Percentiles rank a stretch among this genome's conserved stretches.
Evolutionary conservation across 352 stramenopile species (phyloP).

Genomic region (Pythium rhizo-oryzae): DNA sequence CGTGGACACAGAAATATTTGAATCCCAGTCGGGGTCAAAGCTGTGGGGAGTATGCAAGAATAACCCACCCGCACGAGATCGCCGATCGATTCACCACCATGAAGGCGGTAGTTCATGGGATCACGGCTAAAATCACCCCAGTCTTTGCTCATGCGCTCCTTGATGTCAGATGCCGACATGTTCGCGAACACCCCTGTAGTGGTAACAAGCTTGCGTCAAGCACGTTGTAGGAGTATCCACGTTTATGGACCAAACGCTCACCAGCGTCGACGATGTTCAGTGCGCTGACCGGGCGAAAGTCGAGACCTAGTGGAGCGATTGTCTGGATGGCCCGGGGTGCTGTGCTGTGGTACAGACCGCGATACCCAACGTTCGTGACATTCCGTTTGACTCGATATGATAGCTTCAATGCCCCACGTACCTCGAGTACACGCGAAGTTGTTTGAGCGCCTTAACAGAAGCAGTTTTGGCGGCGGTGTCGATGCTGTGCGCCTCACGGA

Average conservation of each 20-base stretch:
- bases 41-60: background rate
- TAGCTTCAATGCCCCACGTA: constrained; percentile 5
- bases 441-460: constrained; percentile 18
- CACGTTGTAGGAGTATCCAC: background rate
- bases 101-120: constrained; percentile 50
- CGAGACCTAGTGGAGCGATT: constrained; percentile 38
- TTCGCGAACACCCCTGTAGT: constrained; percentile 41
- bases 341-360: constrained; percentile 26
- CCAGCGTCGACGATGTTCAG: constrained; percentile 48
- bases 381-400: too few species aligned
- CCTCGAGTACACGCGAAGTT: constrained; percentile 45
- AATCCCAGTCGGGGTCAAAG: background rate
- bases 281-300: constrained; percentile 47
- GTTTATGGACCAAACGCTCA: constrained; percentile 1
- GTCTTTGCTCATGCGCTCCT: constrained; percentile 37
- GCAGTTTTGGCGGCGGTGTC: background rate
- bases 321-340: constrained; percentile 44
- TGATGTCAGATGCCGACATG: constrained; percentile 43
- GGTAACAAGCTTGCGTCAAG: background rate
- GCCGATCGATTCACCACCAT: constrained; percentile 50
- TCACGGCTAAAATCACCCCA: constrained; percentile 47
- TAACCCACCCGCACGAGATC: constrained; percentile 46
- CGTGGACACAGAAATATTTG: background rate
- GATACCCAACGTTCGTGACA: too few species aligned
- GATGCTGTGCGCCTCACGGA: constrained; percentile 20